phyloP scores from a whole-genome alignment of 805 yeast species.

The Zygoascus tannicola region DNA sequence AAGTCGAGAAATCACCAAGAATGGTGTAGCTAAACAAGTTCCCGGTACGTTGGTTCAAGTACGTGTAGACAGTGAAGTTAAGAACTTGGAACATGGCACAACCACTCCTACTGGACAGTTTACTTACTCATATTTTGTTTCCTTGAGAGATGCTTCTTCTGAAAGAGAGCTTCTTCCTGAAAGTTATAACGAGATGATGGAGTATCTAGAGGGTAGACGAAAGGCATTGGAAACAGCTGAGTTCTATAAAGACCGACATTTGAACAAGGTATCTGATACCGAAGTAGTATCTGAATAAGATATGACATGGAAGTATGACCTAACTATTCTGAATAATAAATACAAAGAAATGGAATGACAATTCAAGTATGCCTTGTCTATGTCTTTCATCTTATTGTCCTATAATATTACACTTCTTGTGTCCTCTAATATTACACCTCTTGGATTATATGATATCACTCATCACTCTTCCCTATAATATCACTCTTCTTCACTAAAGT shows the following conservation, averaged over 20 bases:
- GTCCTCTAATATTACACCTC: no score
- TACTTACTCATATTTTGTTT: slow-evolving; percentile 77
- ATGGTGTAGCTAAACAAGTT: slow-evolving; percentile 14
- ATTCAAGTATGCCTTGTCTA: no score
- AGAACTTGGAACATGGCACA: slow-evolving; percentile 51
- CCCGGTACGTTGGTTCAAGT: slow-evolving; percentile 80
- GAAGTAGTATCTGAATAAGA: slow-evolving; percentile 16
- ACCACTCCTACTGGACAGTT: slow-evolving; percentile 75
- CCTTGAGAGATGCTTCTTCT: slow-evolving; percentile 16
- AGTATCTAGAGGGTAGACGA: slow-evolving; percentile 81
- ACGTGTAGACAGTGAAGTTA: slow-evolving; percentile 73
- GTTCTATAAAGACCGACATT: slow-evolving; percentile 42
- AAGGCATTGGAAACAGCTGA: slow-evolving; percentile 76
- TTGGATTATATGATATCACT: no score
- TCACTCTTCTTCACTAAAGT: no score
- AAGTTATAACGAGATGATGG: slow-evolving; percentile 87
- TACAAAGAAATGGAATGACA: no score
- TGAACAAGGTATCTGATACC: slow-evolving; percentile 11
- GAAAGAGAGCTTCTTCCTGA: slow-evolving; percentile 71
- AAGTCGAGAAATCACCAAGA: slow-evolving; percentile 24
- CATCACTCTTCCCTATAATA: no score
- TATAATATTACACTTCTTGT: no score
- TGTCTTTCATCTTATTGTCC: no score
- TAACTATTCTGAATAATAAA: no score
- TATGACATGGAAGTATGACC: no score